These are phyloP conservation scores for Aspergillus fijiensis DNA, from an alignment of 2,329 filamentous ascomycete genomes.

Conservation along the genomic window DNA sequence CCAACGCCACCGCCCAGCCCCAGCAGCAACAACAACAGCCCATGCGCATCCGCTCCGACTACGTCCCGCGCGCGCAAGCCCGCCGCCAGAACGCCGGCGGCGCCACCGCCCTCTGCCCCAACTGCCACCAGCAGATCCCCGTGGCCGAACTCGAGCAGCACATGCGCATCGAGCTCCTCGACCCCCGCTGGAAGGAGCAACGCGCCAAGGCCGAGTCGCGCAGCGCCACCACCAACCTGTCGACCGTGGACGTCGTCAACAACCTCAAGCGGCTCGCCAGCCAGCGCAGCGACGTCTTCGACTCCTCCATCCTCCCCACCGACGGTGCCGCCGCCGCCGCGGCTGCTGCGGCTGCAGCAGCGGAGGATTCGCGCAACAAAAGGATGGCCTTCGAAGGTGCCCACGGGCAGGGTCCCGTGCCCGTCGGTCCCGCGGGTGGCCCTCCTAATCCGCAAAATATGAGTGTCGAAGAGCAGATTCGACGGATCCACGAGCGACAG, in stretches of 20 bases:
- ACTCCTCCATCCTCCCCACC: conserved; percentile 47
- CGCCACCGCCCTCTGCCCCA: conserved; percentile 72
- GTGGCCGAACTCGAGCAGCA: conserved; percentile 86
- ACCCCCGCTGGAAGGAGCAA: conserved; percentile 94
- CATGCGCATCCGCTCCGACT: conserved; percentile 92
- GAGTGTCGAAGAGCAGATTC: conserved; percentile 84
- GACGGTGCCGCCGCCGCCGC: conserved; percentile 47
- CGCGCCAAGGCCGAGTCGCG: conserved; percentile 84
- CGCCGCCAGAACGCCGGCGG: conserved; percentile 67
- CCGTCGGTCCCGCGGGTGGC: conserved; percentile 30
- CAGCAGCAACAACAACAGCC: conserved; percentile 41
- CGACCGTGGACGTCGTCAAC: conserved; percentile 82
- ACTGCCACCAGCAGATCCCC: conserved; percentile 88
- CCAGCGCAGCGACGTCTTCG: conserved; percentile 84
- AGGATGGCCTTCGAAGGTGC: conserved; percentile 57
- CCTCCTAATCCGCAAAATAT: conserved; percentile 46
- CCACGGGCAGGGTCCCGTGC: conserved; percentile 24
- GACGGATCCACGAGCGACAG: conserved; percentile 62
- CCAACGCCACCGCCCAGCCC: conserved; percentile 63
- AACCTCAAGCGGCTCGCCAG: conserved; percentile 94
- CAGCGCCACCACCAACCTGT: conserved; percentile 80
- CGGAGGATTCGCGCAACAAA: conserved; percentile 74
- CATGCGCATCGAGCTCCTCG: conserved; percentile 90
- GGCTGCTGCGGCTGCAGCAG: conserved; percentile 52
- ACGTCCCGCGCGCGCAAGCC: conserved; percentile 79